These are phyloP conservation scores for Xylaria sp. DNA, from an alignment of 2,329 filamentous ascomycete genomes.

Conservation along the genomic window DNA sequence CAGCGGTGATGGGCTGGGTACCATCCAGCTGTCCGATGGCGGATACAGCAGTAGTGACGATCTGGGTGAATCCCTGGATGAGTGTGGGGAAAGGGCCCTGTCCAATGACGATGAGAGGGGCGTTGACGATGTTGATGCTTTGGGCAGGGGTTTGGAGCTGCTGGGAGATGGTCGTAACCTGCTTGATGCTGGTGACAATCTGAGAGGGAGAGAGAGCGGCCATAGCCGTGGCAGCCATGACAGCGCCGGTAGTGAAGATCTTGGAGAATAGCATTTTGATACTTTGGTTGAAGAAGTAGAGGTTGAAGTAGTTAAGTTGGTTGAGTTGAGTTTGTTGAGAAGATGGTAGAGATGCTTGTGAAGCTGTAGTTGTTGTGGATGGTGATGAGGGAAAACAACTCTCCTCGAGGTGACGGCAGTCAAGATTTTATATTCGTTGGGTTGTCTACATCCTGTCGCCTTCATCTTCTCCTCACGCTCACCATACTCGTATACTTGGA, in stretches of 20 bases:
- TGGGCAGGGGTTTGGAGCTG: constrained; percentile 24
- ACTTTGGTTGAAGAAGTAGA: not conserved
- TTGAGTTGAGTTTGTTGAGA: constrained; percentile 1
- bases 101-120: constrained; percentile 29
- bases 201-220: constrained; percentile 27
- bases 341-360: constrained; percentile 1
- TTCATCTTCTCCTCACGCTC: too few relatives aligned
- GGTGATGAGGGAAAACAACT: constrained; percentile 22
- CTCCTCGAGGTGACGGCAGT: not conserved
- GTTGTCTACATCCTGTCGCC: not conserved
- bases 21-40: not conserved
- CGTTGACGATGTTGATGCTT: constrained; percentile 35
- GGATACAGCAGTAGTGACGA: constrained; percentile 25
- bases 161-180: constrained; percentile 23
- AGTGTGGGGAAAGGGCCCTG: constrained; percentile 28
- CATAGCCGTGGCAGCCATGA: constrained; percentile 32
- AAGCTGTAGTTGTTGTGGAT: constrained; percentile 14
- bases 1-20: constrained; percentile 13
- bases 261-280: constrained; percentile 38
- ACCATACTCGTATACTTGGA: not conserved
- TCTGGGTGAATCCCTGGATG: constrained; percentile 31
- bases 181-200: constrained; percentile 25
- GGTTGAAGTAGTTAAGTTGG: constrained; percentile 3
- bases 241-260: constrained; percentile 32
- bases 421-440: constrained; percentile 28